These are phyloP conservation scores for Neurospora sp. DNA, from an alignment of 495 filamentous ascomycete species.

Conservation along the genomic window DNA sequence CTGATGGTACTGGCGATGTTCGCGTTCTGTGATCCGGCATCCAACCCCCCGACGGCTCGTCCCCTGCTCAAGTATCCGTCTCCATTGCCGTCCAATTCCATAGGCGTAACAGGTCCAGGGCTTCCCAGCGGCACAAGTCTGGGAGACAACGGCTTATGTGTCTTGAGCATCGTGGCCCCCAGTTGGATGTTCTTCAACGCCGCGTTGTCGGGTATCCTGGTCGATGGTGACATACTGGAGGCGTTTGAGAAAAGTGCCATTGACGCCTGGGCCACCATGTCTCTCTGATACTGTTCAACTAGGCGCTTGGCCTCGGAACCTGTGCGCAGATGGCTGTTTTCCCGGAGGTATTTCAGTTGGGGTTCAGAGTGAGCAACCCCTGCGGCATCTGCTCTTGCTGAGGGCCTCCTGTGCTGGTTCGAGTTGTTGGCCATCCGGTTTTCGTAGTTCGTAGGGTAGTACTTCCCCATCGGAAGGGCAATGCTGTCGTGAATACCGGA, in stretches of 20 bases:
- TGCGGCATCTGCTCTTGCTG: neutral
- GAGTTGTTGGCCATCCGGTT: constrained; percentile 22
- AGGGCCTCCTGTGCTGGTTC: constrained; percentile 2
- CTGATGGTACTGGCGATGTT: neutral
- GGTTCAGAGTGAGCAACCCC: constrained; percentile 15
- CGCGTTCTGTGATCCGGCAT: neutral
- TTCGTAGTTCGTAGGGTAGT: constrained; percentile 44
- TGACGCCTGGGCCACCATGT: constrained; percentile 47
- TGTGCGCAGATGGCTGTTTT: constrained; percentile 18
- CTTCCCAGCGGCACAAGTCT: constrained; percentile 58
- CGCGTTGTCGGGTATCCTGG: neutral
- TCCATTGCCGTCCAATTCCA: constrained; percentile 50
- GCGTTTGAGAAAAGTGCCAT: constrained; percentile 18
- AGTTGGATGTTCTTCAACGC: constrained; percentile 3
- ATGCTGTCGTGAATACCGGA: constrained; percentile 23
- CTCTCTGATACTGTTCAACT: constrained; percentile 49
- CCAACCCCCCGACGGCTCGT: neutral
- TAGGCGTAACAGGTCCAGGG: constrained; percentile 68
- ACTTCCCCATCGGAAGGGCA: constrained; percentile 41
- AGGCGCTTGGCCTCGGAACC: constrained; percentile 38
- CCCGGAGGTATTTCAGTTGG: constrained; percentile 15
- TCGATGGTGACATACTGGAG: constrained; percentile 2
- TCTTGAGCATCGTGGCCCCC: constrained; percentile 11
- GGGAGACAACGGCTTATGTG: constrained; percentile 49
- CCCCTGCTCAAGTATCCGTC: constrained; percentile 44